phyloP scores from a whole-genome alignment of 73 alveolate species.

The Symbiodinium pilosum region DNA sequence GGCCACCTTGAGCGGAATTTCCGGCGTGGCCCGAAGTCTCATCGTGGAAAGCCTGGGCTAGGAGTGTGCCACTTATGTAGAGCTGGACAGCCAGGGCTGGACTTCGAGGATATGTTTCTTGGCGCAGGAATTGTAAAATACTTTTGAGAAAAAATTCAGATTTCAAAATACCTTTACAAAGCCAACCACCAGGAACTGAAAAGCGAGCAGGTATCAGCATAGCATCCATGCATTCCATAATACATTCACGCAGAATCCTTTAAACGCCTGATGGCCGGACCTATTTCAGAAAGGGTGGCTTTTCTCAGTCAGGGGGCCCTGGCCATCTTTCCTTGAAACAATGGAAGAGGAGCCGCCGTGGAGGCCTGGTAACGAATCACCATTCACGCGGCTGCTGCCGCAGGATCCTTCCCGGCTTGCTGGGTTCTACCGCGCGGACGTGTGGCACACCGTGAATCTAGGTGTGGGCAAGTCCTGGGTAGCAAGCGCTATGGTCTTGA shows the following conservation, averaged over 20 bases:
- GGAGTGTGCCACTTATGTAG: conserved; percentile 36
- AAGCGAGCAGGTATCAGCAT: too few relatives aligned
- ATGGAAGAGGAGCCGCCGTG: not conserved
- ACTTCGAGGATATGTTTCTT: conserved; percentile 30
- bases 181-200: too few relatives aligned
- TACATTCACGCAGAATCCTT: too few relatives aligned
- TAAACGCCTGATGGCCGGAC: too few relatives aligned
- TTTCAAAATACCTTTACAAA: too few relatives aligned
- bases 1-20: not conserved
- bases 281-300: too few relatives aligned
- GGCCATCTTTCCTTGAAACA: conserved; percentile 46
- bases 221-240: too few relatives aligned
- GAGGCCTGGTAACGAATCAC: not conserved
- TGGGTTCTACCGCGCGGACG: not conserved
- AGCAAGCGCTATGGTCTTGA: not conserved
- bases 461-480: conserved; percentile 28
- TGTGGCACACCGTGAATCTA: conserved; percentile 45
- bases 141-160: too few relatives aligned
- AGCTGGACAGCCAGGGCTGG: conserved; percentile 14
- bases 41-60: not conserved
- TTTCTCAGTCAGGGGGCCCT: not conserved
- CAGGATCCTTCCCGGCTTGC: not conserved
- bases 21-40: conserved; percentile 26
- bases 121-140: too few relatives aligned
- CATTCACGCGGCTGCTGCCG: not conserved